Evolutionary conservation across 345 rosid genomes (phyloP), one percentile per base, ranked within the genome.

Genomic region (Brassica incana): DNA sequence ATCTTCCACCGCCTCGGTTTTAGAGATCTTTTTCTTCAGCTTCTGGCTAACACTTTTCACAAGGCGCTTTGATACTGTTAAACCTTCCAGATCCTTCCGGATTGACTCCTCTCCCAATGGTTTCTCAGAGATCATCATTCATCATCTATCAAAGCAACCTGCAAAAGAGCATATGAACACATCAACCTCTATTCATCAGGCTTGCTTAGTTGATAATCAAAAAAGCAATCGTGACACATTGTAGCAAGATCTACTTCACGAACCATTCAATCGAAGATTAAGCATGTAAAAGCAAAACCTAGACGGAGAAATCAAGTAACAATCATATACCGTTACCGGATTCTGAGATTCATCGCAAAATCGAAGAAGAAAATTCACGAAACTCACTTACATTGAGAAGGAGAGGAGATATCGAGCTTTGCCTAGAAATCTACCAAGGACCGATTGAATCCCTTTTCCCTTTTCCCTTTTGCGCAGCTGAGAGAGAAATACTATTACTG

Each of bases 1-100:
- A 63, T 90, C 91, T 23, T 84, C 54, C 15, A 38, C 9, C 18
- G 65, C 90, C 71, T 87, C 94, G 27, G 69, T 73, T 84, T 82
- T 87, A 23, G 29, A 78, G 40, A 60, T 80, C 78, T 85, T 92
- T 82, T 88, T 91, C 86, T 85, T 92, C 79, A 86, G 65, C 79
- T 87, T 92, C 83, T 90, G 92, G 79, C 97, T 89, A 73, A 88
- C 92, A 71, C 87, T 95, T 81, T 92, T 88, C 33, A 85, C 87
- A 3, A 95, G 90, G 61, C 94, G 89, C 82, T 87, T 89, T 0
- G 98, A 92, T 15, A 95, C 87, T 6, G 89, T 84, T 83, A 91
- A 76, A 50, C 81, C 84, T 89, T 92, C 96, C 36, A 91, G 84
- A 83, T 91, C 93, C 76, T 76, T 89, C 65, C 64, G 73, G 74